A percentile compares a stretch with the other conserved stretches of the same genome.
These are phyloP conservation scores for apple (Malus domestica) DNA, from an alignment of 306 rosid species.

Conservation along the genomic window DNA sequence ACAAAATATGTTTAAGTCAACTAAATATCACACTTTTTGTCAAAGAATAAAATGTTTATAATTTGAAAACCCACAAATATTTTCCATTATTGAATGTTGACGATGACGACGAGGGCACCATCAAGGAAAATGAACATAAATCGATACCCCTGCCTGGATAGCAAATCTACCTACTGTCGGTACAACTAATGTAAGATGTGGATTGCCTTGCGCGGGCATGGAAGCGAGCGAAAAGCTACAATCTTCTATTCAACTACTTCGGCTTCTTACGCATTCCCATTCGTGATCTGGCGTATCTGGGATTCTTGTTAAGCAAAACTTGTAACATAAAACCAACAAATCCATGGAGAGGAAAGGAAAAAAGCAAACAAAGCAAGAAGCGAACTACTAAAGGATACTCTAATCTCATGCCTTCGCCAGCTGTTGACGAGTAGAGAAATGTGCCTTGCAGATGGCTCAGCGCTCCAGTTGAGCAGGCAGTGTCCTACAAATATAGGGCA, in stretches of 20 bases:
- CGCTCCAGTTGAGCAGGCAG: constrained; percentile 60
- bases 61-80: not conserved
- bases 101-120: no score
- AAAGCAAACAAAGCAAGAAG: not conserved
- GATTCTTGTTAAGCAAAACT: constrained; percentile 46
- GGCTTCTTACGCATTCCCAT: constrained; percentile 91
- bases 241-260: constrained; percentile 25
- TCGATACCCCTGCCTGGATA: not conserved
- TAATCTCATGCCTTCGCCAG: constrained; percentile 84
- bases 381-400: constrained; percentile 65
- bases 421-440: constrained; percentile 57
- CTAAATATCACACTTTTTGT: not conserved
- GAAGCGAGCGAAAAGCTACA: not conserved
- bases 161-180: not conserved
- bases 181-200: not conserved
- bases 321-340: not conserved
- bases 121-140: not conserved
- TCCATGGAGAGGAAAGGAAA: not conserved
- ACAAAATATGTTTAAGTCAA: not conserved
- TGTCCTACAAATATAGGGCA: constrained; percentile 44
- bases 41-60: no score
- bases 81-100: not conserved
- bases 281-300: constrained; percentile 82
- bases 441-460: constrained; percentile 75
- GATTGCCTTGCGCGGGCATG: not conserved